These are phyloP conservation scores for Tolypocladium tundrense DNA, from an alignment of 2,329 filamentous ascomycete genomes.

Conservation along the genomic window DNA sequence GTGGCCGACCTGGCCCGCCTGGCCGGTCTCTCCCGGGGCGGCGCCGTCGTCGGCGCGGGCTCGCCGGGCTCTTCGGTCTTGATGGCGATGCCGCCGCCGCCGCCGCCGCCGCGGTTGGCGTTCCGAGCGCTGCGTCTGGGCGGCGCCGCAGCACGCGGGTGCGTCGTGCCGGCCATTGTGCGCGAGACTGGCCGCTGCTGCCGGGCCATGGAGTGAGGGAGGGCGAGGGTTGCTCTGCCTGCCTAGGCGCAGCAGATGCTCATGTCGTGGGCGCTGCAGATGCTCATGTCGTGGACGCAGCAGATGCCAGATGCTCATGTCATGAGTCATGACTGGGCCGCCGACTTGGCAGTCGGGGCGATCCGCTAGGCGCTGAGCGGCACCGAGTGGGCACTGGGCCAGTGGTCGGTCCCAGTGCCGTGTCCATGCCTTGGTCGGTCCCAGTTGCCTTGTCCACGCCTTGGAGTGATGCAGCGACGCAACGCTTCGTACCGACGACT, in stretches of 20 bases:
- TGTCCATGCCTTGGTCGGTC: not conserved
- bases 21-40: not conserved
- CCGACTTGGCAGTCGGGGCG: not conserved
- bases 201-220: not conserved
- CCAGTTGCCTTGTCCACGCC: no score
- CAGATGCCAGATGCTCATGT: no score
- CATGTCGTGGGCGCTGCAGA: not conserved
- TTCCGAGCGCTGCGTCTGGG: conserved; percentile 7
- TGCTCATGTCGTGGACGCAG: no score
- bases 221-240: not conserved
- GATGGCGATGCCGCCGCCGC: not conserved
- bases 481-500: not conserved
- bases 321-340: no score
- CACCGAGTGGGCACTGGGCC: not conserved
- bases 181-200: not conserved
- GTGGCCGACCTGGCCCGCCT: not conserved
- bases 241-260: not conserved
- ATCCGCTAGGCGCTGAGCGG: not conserved
- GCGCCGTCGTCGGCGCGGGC: not conserved
- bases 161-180: not conserved
- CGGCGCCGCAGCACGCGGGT: not conserved
- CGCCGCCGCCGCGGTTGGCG: not conserved
- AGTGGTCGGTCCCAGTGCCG: not conserved
- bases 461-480: no score
- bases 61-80: not conserved